Conservation (phyloP, 2,329 filamentous ascomycete species). For the Stagonosporopsis vannaccii region DNA sequence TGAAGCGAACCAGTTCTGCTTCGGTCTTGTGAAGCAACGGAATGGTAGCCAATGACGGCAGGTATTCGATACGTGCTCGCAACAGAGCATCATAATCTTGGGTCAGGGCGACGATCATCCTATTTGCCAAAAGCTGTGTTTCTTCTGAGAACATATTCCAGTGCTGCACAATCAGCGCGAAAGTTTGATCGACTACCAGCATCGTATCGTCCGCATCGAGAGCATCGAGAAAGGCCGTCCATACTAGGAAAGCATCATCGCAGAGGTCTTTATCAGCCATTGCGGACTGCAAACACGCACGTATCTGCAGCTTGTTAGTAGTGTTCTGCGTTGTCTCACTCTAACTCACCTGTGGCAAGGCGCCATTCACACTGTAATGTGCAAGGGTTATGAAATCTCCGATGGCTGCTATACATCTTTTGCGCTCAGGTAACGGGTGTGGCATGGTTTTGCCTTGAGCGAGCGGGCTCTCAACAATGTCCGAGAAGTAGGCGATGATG, state of each 20-base stretch:
- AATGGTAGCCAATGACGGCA: constrained; percentile 80
- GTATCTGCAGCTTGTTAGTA: constrained; percentile 67
- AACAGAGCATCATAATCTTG: constrained; percentile 68
- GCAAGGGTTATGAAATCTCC: constrained; percentile 86
- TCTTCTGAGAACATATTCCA: constrained; percentile 73
- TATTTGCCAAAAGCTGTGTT: constrained; percentile 66
- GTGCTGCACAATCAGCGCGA: constrained; percentile 83
- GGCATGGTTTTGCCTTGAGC: constrained; percentile 49
- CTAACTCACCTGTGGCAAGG: constrained; percentile 77
- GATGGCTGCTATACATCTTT: constrained; percentile 79
- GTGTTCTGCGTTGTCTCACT: not conserved
- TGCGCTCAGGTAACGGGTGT: constrained; percentile 71
- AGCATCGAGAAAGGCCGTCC: constrained; percentile 77
- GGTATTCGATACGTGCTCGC: constrained; percentile 70
- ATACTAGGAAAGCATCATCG: constrained; percentile 80
- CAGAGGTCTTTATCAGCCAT: constrained; percentile 78
- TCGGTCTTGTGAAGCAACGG: constrained; percentile 74
- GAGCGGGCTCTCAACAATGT: constrained; percentile 74
- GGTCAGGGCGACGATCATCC: constrained; percentile 71
- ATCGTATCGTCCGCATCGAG: constrained; percentile 78
- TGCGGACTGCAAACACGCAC: constrained; percentile 88
- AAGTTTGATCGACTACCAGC: constrained; percentile 83
- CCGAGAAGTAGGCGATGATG: constrained; percentile 82
- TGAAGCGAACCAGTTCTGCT: constrained; percentile 68
- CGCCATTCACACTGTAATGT: constrained; percentile 75